Evolutionary conservation across 148 eudicot species (phyloP).

Genomic region (Fagopyrum tataricum): DNA sequence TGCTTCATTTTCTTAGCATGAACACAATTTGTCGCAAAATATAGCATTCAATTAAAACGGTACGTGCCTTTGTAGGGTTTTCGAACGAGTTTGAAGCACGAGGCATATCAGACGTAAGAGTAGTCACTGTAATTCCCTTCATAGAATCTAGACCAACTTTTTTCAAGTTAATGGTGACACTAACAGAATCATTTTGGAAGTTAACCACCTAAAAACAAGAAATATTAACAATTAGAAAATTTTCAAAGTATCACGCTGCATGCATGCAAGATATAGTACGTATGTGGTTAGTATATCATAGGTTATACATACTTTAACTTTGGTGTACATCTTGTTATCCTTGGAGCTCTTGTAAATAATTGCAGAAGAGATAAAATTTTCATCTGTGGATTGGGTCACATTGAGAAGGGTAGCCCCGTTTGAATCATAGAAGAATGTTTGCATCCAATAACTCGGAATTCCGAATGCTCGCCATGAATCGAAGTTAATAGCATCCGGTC

Average conservation of each 20-base stretch:
- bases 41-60: neutral
- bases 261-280: too few relatives aligned
- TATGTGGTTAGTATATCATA: too few relatives aligned
- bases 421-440: neutral
- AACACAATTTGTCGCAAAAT: neutral
- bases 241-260: neutral
- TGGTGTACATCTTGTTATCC: neutral
- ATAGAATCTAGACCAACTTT: neutral
- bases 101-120: neutral
- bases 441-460: slow-evolving; percentile 5
- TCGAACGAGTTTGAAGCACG: neutral
- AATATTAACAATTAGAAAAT: neutral
- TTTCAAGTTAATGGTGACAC: neutral
- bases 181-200: neutral
- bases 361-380: neutral
- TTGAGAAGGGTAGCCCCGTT: neutral
- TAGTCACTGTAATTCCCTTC: neutral
- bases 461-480: neutral
- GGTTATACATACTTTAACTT: neutral
- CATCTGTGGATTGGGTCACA: neutral
- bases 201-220: neutral
- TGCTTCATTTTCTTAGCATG: neutral
- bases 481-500: neutral
- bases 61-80: neutral
- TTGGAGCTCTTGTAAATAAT: neutral